These are phyloP conservation scores for Xylariaceae sp. DNA, from an alignment of 2,329 filamentous ascomycete genomes.

Conservation along the genomic window DNA sequence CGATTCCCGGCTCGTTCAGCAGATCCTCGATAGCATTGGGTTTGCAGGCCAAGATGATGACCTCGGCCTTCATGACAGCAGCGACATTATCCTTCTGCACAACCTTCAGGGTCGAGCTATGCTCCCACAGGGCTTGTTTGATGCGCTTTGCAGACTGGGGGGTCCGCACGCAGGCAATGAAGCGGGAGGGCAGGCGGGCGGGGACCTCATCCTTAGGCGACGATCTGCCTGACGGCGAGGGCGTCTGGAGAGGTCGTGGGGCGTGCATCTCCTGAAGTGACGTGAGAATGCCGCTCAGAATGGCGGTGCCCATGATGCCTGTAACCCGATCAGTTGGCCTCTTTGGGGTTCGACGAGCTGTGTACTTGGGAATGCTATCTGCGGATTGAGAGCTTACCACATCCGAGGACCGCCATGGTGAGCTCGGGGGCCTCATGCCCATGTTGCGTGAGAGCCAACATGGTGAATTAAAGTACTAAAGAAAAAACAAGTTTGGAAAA, in stretches of 20 bases:
- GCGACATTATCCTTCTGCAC: conserved; percentile 66
- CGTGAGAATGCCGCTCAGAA: conserved; percentile 72
- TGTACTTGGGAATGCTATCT: no score
- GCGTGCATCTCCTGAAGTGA: conserved; percentile 55
- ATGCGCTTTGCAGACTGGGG: conserved; percentile 65
- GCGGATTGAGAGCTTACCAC: conserved; percentile 49
- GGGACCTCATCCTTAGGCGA: conserved; percentile 46
- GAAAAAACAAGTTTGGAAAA: no score
- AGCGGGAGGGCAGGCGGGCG: conserved; percentile 60
- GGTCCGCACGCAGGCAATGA: conserved; percentile 75
- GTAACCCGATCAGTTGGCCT: neutral
- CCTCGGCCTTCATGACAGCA: conserved; percentile 62
- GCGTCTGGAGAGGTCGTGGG: conserved; percentile 40
- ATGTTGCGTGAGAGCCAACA: conserved; percentile 30
- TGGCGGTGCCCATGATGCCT: conserved; percentile 83
- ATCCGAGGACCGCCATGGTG: conserved; percentile 76
- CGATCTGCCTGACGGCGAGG: conserved; percentile 36
- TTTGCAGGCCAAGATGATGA: conserved; percentile 76
- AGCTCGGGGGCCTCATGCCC: conserved; percentile 43
- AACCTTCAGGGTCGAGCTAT: conserved; percentile 58
- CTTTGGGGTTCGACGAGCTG: no score
- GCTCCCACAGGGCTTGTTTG: conserved; percentile 57
- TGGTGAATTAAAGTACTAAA: conserved; percentile 14
- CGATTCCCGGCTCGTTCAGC: conserved; percentile 62
- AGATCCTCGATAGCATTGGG: conserved; percentile 67